phyloP scores from a whole-genome alignment of 2,329 filamentous ascomycete genomes.

The Cordyceps javanica region DNA sequence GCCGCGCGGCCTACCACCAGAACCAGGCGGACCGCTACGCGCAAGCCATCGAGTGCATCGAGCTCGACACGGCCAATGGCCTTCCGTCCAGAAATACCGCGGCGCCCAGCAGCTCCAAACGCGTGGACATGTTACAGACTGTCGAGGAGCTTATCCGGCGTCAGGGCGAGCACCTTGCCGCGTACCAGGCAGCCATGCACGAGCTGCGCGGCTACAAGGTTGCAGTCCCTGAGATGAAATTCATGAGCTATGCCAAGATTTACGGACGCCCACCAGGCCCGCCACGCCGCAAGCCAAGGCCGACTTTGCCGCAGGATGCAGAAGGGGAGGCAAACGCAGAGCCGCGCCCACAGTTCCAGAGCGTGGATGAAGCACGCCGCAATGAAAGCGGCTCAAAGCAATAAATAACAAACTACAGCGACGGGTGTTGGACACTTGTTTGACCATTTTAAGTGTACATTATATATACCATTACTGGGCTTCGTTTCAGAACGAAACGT shows the following conservation, averaged over 20 bases:
- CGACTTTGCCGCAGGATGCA: not conserved
- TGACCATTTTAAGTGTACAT: not conserved
- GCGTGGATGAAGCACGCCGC: not conserved
- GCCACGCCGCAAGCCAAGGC: constrained; percentile 8
- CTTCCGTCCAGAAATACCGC: not conserved
- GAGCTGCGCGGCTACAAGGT: constrained; percentile 21
- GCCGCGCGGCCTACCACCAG: constrained; percentile 24
- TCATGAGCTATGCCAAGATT: constrained; percentile 22
- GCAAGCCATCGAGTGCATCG: constrained; percentile 18
- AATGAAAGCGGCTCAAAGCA: not conserved
- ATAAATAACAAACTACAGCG: not conserved
- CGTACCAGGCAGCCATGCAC: constrained; percentile 23
- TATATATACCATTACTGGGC: not conserved
- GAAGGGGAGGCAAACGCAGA: not conserved
- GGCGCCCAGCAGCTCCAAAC: not conserved
- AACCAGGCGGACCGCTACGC: constrained; percentile 24
- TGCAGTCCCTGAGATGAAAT: constrained; percentile 24
- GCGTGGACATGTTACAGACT: not conserved
- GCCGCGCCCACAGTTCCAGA: not conserved
- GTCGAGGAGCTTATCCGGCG: constrained; percentile 20
- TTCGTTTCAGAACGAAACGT: not conserved
- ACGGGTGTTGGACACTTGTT: not conserved
- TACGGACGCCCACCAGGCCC: constrained; percentile 19
- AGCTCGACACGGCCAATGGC: constrained; percentile 17
- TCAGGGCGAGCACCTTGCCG: constrained; percentile 20